phyloP scores from a whole-genome alignment of 257 asterid genomes.

The Plantago ovata region DNA sequence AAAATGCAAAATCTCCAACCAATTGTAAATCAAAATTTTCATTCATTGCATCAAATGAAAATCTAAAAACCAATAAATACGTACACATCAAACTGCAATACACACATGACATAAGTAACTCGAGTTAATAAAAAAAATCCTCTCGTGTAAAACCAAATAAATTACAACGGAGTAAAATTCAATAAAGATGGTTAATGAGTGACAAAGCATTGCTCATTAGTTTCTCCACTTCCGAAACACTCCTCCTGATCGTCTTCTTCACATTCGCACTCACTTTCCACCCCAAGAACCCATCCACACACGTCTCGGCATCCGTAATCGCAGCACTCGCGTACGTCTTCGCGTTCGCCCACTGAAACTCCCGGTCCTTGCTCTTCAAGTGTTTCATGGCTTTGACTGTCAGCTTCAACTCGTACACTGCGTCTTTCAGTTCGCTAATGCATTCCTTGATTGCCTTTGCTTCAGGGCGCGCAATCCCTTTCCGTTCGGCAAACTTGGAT shows the following conservation, averaged over 20 bases:
- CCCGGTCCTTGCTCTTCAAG: constrained; percentile 34
- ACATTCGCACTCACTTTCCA: constrained; percentile 26
- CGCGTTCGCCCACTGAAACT: constrained; percentile 54
- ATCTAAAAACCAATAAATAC: no score
- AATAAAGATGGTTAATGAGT: constrained; percentile 59
- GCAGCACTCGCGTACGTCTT: constrained; percentile 81
- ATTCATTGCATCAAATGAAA: no score
- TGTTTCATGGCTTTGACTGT: constrained; percentile 46
- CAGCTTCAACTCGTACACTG: constrained; percentile 50
- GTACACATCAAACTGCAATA: no score
- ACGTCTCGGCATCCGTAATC: constrained; percentile 64
- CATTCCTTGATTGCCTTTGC: constrained; percentile 50
- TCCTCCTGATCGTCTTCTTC: constrained; percentile 33
- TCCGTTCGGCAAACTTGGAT: constrained; percentile 19
- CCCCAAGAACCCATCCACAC: constrained; percentile 44
- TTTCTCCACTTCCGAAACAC: constrained; percentile 27
- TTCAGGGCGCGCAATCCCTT: constrained; percentile 31
- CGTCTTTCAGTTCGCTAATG: constrained; percentile 52
- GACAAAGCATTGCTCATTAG: constrained; percentile 54
- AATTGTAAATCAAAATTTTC: no score
- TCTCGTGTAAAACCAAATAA: background rate
- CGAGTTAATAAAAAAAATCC: background rate
- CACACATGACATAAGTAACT: no score
- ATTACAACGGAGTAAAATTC: background rate
- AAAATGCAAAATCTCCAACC: no score